Percentiles rank a stretch among this genome's conserved stretches.
Evolutionary conservation across 805 yeast species (phyloP).

Genomic region (Jamesozyma piceae): DNA sequence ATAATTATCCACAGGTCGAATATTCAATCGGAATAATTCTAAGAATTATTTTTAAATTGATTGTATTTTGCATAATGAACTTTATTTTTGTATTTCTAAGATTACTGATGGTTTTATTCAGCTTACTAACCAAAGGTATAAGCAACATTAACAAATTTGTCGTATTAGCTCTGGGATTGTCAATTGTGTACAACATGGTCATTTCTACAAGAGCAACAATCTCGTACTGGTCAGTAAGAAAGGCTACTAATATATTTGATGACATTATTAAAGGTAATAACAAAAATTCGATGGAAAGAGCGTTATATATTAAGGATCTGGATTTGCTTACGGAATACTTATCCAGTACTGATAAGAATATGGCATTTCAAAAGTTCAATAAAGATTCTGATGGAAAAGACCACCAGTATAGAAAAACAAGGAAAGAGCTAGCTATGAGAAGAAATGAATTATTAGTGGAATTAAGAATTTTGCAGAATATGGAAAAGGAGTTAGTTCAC

Average conservation of each 20-base stretch:
- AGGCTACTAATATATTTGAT: constrained; percentile 32
- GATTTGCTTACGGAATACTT: constrained; percentile 34
- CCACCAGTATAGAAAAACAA: constrained; percentile 24
- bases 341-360: constrained; percentile 23
- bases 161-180: constrained; percentile 33
- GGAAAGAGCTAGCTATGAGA: constrained; percentile 51
- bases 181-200: constrained; percentile 43
- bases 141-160: constrained; percentile 32
- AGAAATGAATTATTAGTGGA: constrained; percentile 67
- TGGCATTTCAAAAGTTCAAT: constrained; percentile 31
- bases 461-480: constrained; percentile 51
- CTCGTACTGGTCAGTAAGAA: constrained; percentile 50
- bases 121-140: constrained; percentile 3
- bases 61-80: neutral
- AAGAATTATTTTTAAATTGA: neutral
- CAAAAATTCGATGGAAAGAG: constrained; percentile 42
- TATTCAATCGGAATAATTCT: neutral
- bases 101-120: constrained; percentile 4
- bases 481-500: constrained; percentile 52
- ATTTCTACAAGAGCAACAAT: constrained; percentile 42
- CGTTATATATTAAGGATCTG: constrained; percentile 53
- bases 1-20: neutral
- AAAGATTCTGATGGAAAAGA: constrained; percentile 6
- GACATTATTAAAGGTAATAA: constrained; percentile 22
- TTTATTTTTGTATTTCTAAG: constrained; percentile 7